phyloP scores from a whole-genome alignment of 805 yeast genomes.

The Candida cerambycidarum region DNA sequence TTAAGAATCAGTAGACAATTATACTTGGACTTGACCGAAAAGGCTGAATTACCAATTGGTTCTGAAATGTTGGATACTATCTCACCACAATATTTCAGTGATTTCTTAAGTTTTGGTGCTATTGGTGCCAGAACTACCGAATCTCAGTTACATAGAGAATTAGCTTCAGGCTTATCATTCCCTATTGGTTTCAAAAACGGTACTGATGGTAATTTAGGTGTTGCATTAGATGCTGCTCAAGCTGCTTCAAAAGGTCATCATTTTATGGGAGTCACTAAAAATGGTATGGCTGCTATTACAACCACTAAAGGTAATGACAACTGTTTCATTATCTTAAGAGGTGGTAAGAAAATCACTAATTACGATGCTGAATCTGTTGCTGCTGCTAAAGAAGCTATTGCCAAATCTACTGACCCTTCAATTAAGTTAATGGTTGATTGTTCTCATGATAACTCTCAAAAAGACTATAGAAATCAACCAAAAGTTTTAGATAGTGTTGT shows the following conservation, averaged over 20 bases:
- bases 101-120: slow-evolving; percentile 93
- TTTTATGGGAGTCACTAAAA: slow-evolving; percentile 91
- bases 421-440: slow-evolving; percentile 91
- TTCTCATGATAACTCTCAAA: slow-evolving; percentile 93
- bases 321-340: slow-evolving; percentile 89
- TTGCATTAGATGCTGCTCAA: slow-evolving; percentile 90
- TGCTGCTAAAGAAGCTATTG: slow-evolving; percentile 61
- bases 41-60: slow-evolving; percentile 74
- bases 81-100: slow-evolving; percentile 93
- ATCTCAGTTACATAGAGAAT: slow-evolving; percentile 94
- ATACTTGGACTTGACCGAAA: slow-evolving; percentile 78
- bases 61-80: slow-evolving; percentile 98
- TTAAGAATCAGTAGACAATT: slow-evolving; percentile 83
- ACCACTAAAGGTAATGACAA: slow-evolving; percentile 93
- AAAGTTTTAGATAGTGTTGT: slow-evolving; percentile 76
- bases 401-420: slow-evolving; percentile 51
- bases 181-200: slow-evolving; percentile 99
- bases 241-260: slow-evolving; percentile 94
- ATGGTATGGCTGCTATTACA: slow-evolving; percentile 94
- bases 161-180: slow-evolving; percentile 95
- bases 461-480: slow-evolving; percentile 92
- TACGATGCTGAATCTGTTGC: slow-evolving; percentile 74
- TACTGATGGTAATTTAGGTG: slow-evolving; percentile 93
- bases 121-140: slow-evolving; percentile 99
- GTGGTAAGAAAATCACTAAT: slow-evolving; percentile 93